phyloP scores from a whole-genome alignment of 495 filamentous ascomycete genomes.

The Acidiella bohemica region DNA sequence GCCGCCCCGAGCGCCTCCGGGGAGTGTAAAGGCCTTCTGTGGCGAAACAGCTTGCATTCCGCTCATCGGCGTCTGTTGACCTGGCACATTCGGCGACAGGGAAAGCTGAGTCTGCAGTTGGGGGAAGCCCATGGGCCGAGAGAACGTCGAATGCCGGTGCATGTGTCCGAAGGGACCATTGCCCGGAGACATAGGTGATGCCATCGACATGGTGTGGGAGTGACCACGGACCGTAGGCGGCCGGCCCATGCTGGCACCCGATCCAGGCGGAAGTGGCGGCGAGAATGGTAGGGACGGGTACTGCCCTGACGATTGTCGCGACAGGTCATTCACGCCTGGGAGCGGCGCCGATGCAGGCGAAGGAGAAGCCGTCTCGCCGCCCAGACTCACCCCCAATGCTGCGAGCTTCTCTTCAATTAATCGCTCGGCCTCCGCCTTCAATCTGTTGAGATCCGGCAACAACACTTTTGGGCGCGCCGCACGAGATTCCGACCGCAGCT shows the following conservation, averaged over 20 bases:
- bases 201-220: slow-evolving; percentile 30
- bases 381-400: slow-evolving; percentile 71
- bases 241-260: slow-evolving; percentile 38
- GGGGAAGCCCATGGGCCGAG: slow-evolving; percentile 22
- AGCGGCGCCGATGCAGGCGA: slow-evolving; percentile 21
- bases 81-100: slow-evolving; percentile 5
- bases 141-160: slow-evolving; percentile 29
- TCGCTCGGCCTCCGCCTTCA: slow-evolving; percentile 69
- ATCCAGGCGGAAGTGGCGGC: slow-evolving; percentile 53
- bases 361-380: slow-evolving; percentile 52
- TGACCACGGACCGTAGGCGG: slow-evolving; percentile 19
- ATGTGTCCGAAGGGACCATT: slow-evolving; percentile 25
- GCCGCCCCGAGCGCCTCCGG: slow-evolving; percentile 7
- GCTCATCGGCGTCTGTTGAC: background rate
- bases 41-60: slow-evolving; percentile 13
- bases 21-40: slow-evolving; percentile 20
- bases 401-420: slow-evolving; percentile 82
- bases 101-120: slow-evolving; percentile 3
- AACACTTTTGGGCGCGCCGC: slow-evolving; percentile 44
- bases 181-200: slow-evolving; percentile 26
- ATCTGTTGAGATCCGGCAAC: slow-evolving; percentile 66
- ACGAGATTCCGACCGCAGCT: slow-evolving; percentile 42
- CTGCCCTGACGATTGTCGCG: slow-evolving; percentile 48
- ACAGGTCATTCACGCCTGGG: slow-evolving; percentile 27
- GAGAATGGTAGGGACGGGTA: slow-evolving; percentile 56